Evolutionary conservation across 2,329 filamentous ascomycete species (phyloP).

Genomic region (Alternaria ventricosa): DNA sequence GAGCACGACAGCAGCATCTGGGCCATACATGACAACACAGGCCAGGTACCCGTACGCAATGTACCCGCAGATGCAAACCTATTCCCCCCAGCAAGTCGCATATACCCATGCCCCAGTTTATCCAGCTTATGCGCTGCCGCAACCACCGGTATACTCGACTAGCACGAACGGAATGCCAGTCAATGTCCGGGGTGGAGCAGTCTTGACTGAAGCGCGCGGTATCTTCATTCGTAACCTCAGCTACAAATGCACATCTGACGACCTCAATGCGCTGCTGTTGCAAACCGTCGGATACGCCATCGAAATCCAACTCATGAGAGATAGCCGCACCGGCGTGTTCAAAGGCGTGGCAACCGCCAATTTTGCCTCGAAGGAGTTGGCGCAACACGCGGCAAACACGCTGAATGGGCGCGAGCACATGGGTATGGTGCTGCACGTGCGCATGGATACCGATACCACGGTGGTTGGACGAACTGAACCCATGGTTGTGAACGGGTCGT

Average conservation of each 20-base stretch:
- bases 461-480: conserved; percentile 41
- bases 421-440: conserved; percentile 41
- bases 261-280: conserved; percentile 39
- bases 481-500: conserved; percentile 39
- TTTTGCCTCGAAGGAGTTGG: conserved; percentile 40
- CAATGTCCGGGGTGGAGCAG: conserved; percentile 45
- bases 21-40: conserved; percentile 26
- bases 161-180: conserved; percentile 45
- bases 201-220: conserved; percentile 46
- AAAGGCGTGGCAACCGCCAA: conserved; percentile 44
- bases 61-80: conserved; percentile 30
- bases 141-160: conserved; percentile 35
- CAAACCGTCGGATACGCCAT: conserved; percentile 32
- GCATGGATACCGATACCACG: conserved; percentile 44
- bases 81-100: conserved; percentile 14
- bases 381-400: conserved; percentile 33
- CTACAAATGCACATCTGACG: conserved; percentile 32
- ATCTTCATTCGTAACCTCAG: conserved; percentile 46
- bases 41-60: conserved; percentile 30
- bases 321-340: conserved; percentile 32
- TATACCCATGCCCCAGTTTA: conserved; percentile 30
- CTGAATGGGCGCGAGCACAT: conserved; percentile 39
- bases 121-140: conserved; percentile 22
- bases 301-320: conserved; percentile 34
- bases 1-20: conserved; percentile 8